Percentiles rank a stretch among this genome's conserved stretches.
Evolutionary conservation across 148 eudicot genomes (phyloP).

Genomic region (Persicaria tinctoria): DNA sequence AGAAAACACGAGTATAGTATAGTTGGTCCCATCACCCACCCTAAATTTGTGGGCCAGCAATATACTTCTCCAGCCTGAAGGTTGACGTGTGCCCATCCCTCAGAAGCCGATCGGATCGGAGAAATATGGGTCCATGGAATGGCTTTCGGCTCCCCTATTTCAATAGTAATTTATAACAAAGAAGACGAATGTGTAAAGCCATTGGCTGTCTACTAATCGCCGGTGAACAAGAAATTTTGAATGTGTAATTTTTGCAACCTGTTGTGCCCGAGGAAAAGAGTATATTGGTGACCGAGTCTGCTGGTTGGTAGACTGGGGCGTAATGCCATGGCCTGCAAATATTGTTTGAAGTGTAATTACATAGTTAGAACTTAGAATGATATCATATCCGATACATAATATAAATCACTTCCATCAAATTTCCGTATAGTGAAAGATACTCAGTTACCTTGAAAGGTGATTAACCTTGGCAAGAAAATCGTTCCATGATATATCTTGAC

Average conservation of each 20-base stretch:
- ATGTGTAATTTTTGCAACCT: slow-evolving; percentile 29
- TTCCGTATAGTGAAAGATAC: not conserved
- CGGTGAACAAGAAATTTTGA: not conserved
- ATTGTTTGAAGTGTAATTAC: not conserved
- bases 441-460: slow-evolving; percentile 51
- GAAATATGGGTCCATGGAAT: slow-evolving; percentile 93
- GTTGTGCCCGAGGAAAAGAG: slow-evolving; percentile 98
- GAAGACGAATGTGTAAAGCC: not conserved
- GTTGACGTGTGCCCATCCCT: slow-evolving; percentile 68
- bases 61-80: slow-evolving; percentile 55
- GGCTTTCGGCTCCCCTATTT: slow-evolving; percentile 91
- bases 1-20: slow-evolving; percentile 67
- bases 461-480: slow-evolving; percentile 47
- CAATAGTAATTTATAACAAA: slow-evolving; percentile 4
- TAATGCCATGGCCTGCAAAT: slow-evolving; percentile 47
- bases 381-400: no score
- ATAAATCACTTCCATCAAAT: no score
- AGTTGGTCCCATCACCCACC: slow-evolving; percentile 95
- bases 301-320: slow-evolving; percentile 55
- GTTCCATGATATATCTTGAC: slow-evolving; percentile 67
- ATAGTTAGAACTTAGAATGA: not conserved
- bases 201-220: not conserved
- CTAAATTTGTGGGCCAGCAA: slow-evolving; percentile 97
- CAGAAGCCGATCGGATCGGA: slow-evolving; percentile 79
- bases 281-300: slow-evolving; percentile 59